A percentile compares a stretch with the other conserved stretches of the same genome.
phyloP scores from a whole-genome alignment of 441 rosid species.

The Bruguiera hainesii region DNA sequence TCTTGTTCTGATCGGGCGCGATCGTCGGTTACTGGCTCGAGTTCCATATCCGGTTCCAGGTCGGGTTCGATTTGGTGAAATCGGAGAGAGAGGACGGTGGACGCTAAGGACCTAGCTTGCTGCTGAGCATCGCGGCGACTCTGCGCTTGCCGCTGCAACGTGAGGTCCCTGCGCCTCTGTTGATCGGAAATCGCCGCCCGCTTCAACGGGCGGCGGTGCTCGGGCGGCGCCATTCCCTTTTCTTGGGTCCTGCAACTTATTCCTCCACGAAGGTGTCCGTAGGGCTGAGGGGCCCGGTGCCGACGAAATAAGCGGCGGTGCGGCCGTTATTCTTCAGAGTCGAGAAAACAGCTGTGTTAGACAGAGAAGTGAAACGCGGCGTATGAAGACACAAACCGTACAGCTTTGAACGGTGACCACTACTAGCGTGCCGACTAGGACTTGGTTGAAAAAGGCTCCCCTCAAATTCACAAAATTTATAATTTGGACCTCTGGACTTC shows the following conservation, averaged over 20 bases:
- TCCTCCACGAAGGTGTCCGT: neutral
- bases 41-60: conserved; percentile 33
- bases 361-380: too few species aligned
- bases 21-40: conserved; percentile 26
- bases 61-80: conserved; percentile 38
- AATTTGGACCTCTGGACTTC: too few species aligned
- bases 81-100: conserved; percentile 63
- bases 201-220: conserved; percentile 83
- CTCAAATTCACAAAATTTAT: too few species aligned
- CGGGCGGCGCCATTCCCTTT: conserved; percentile 64
- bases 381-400: too few species aligned
- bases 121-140: conserved; percentile 83
- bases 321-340: too few species aligned
- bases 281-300: too few species aligned
- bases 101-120: conserved; percentile 76
- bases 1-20: neutral
- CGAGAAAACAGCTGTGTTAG: too few species aligned
- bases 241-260: neutral
- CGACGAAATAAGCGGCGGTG: too few species aligned
- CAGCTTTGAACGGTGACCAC: too few species aligned
- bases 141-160: conserved; percentile 74
- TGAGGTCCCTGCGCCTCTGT: conserved; percentile 71
- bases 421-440: too few species aligned
- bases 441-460: too few species aligned
- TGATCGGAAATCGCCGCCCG: conserved; percentile 82